Percentiles rank a stretch among this genome's conserved stretches.
Conservation (phyloP, 1,284 basidiomycete genomes). For the Moesziomyces sp. region DNA sequence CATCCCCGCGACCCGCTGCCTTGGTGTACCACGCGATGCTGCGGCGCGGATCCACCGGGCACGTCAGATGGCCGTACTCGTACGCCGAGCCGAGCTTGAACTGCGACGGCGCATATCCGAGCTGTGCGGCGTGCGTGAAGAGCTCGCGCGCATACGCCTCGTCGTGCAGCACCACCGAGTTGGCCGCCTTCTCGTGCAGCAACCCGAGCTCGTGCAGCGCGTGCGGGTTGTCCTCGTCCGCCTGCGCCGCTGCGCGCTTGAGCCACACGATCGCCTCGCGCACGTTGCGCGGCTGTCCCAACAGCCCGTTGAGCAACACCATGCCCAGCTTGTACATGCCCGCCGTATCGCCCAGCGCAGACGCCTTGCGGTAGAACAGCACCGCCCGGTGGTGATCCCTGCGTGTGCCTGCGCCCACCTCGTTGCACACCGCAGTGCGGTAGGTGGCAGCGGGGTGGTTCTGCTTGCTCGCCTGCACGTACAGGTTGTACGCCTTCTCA, state of each 20-base stretch:
- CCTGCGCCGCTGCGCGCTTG: constrained; percentile 92
- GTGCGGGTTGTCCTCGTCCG: constrained; percentile 98
- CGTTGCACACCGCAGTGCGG: constrained; percentile 97
- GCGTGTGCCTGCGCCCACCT: constrained; percentile 97
- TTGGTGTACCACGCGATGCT: constrained; percentile 99
- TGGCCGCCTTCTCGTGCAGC: constrained; percentile 76
- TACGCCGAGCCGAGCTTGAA: constrained; percentile 95
- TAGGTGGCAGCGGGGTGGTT: constrained; percentile 95
- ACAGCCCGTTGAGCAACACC: constrained; percentile 86
- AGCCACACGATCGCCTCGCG: constrained; percentile 95
- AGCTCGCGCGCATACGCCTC: constrained; percentile 84
- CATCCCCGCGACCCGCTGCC: constrained; percentile 92
- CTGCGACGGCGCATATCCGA: constrained; percentile 92
- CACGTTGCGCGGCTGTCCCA: constrained; percentile 85
- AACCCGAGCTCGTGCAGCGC: constrained; percentile 95
- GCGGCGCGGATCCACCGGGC: constrained; percentile 89
- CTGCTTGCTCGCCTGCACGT: constrained; percentile 95
- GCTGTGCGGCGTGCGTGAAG: constrained; percentile 89
- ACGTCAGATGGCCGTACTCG: constrained; percentile 89
- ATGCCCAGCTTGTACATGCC: constrained; percentile 99
- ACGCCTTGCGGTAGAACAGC: constrained; percentile 96
- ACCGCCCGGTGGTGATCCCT: constrained; percentile 87
- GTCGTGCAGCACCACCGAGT: constrained; percentile 72
- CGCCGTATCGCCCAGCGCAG: constrained; percentile 92
- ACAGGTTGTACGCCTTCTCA: constrained; percentile 97